phyloP scores from a whole-genome alignment of 1,139 yeast genomes.

The Geotrichum cucujoidarum region DNA sequence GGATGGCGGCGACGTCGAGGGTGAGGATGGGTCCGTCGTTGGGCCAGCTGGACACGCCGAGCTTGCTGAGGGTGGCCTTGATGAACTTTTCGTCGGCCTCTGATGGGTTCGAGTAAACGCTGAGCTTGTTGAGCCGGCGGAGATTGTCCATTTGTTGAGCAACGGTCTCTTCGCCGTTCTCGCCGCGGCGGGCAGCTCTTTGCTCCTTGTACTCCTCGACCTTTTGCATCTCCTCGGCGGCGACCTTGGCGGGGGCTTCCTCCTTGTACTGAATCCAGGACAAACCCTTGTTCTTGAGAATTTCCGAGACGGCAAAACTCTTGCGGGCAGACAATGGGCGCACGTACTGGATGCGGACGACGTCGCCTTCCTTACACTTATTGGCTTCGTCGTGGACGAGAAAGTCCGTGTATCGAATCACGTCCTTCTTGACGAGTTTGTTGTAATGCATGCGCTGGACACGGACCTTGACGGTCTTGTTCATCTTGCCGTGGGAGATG shows the following conservation, averaged over 20 bases:
- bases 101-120: constrained; percentile 12
- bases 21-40: constrained; percentile 27
- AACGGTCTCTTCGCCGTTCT: constrained; percentile 27
- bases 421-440: constrained; percentile 66
- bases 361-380: constrained; percentile 89
- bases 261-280: constrained; percentile 78
- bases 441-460: constrained; percentile 59
- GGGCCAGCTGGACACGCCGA: constrained; percentile 55
- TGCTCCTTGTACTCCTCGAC: constrained; percentile 42
- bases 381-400: constrained; percentile 92
- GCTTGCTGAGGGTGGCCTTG: constrained; percentile 38
- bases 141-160: constrained; percentile 27
- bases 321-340: constrained; percentile 81
- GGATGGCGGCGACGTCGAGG: constrained; percentile 30
- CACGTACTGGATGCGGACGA: constrained; percentile 87
- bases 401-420: constrained; percentile 74
- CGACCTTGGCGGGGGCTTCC: constrained; percentile 64
- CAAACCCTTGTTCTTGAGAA: constrained; percentile 83
- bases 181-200: constrained; percentile 31
- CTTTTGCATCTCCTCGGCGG: constrained; percentile 54
- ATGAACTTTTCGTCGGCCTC: constrained; percentile 16
- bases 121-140: constrained; percentile 22
- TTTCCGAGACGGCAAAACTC: constrained; percentile 90
- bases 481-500: constrained; percentile 92
- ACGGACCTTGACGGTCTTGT: constrained; percentile 90